Conservation (phyloP, 305 asterid species). For the Fraxinus paxiana region DNA sequence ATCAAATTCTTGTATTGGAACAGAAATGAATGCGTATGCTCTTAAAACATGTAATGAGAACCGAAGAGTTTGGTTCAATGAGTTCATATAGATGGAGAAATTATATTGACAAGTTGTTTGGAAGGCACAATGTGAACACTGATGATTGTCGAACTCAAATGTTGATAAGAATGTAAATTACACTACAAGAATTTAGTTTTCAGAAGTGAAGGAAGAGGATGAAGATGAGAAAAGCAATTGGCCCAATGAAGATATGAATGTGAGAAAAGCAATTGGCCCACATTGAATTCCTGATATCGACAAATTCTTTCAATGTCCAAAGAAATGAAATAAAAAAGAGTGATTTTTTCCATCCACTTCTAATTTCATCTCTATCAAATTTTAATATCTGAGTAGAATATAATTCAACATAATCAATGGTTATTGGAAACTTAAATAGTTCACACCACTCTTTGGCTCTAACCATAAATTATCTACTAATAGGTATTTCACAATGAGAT, state of each 20-base stretch:
- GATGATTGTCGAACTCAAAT: background rate
- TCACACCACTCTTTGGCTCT: constrained; percentile 8
- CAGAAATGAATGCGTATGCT: background rate
- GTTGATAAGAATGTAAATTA: background rate
- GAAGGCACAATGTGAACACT: background rate
- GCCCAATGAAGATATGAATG: background rate
- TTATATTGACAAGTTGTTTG: background rate
- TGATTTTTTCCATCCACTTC: background rate
- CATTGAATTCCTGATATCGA: background rate
- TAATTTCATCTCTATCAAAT: background rate
- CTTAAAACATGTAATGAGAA: background rate
- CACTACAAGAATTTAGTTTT: background rate
- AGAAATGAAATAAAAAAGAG: background rate
- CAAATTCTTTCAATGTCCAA: background rate
- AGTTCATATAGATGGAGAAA: background rate
- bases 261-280: background rate
- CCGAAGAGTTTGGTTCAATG: background rate
- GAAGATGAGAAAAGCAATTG: background rate
- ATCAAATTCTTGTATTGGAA: background rate
- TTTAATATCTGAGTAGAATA: background rate
- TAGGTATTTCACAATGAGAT: constrained; percentile 3
- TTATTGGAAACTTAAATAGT: constrained; percentile 4
- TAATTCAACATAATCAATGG: background rate
- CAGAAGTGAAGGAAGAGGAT: background rate
- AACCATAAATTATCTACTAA: constrained; percentile 2